phyloP scores from a whole-genome alignment of 1,284 basidiomycete species.

The Cryptococcus sp. region DNA sequence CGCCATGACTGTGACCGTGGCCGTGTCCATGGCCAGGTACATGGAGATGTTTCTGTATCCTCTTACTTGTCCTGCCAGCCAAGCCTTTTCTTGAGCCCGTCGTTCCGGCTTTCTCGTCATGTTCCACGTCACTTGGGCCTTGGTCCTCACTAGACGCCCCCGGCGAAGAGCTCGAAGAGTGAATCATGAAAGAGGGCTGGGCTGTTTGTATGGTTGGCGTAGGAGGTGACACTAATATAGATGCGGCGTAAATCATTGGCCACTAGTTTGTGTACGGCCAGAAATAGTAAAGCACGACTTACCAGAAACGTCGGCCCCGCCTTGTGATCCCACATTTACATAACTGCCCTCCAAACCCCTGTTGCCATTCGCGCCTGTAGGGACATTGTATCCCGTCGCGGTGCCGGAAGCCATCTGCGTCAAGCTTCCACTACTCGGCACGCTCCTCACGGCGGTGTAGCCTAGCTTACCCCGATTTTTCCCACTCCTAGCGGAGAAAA shows the following conservation, averaged over 20 bases:
- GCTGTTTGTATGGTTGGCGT: background rate
- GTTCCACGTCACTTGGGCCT: background rate
- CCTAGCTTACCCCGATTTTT: slow-evolving; percentile 26
- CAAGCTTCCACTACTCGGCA: background rate
- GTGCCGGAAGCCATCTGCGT: background rate
- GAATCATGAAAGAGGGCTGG: background rate
- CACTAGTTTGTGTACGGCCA: no score
- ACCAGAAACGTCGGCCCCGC: no score
- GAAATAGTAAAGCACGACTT: no score
- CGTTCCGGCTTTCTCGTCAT: background rate
- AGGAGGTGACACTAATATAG: slow-evolving; percentile 14
- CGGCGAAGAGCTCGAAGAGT: slow-evolving; percentile 4
- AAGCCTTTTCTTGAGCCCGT: slow-evolving; percentile 1
- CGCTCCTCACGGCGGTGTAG: slow-evolving; percentile 5
- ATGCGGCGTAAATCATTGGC: background rate
- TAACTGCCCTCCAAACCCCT: slow-evolving; percentile 37
- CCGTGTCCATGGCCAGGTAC: slow-evolving; percentile 26
- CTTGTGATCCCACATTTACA: slow-evolving; percentile 14
- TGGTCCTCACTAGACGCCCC: background rate
- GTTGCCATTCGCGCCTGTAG: slow-evolving; percentile 1
- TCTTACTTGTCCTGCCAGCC: slow-evolving; percentile 11
- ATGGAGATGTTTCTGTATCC: slow-evolving; percentile 47
- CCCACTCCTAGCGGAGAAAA: slow-evolving; percentile 58
- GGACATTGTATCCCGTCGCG: background rate
- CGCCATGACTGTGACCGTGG: slow-evolving; percentile 1